Conservation (phyloP, 352 stramenopile species). For the Globisporangium uncinulatum region DNA sequence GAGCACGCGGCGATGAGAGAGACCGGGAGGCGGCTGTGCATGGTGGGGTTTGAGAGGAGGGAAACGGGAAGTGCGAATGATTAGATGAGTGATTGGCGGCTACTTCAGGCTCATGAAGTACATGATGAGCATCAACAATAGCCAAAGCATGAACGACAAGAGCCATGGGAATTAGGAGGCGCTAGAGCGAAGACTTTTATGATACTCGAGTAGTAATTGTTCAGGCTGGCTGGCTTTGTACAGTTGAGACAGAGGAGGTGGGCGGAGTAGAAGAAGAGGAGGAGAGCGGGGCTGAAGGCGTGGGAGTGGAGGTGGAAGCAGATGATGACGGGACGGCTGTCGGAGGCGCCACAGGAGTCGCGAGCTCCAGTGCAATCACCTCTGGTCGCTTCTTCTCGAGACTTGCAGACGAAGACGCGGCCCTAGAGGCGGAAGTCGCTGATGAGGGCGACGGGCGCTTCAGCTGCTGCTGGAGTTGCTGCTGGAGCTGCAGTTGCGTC, state of each 20-base stretch:
- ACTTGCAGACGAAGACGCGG: neutral
- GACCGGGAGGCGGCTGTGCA: constrained; percentile 22
- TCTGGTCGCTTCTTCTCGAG: constrained; percentile 12
- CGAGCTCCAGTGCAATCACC: constrained; percentile 5
- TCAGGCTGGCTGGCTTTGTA: constrained; percentile 14
- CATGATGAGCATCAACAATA: too few species aligned
- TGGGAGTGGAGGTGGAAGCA: neutral
- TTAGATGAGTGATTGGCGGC: neutral
- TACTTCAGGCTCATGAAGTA: too few species aligned
- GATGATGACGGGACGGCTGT: neutral
- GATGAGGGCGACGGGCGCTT: constrained; percentile 9
- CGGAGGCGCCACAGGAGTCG: neutral
- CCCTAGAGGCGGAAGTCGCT: neutral
- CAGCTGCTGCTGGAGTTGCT: constrained; percentile 15
- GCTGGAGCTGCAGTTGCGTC: constrained; percentile 24
- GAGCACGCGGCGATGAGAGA: constrained; percentile 68
- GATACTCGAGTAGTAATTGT: constrained; percentile 13
- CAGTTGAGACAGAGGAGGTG: constrained; percentile 2
- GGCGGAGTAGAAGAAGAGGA: neutral
- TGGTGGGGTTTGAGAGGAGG: neutral
- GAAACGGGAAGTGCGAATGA: neutral
- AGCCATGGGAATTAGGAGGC: neutral
- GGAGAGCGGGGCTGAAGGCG: neutral
- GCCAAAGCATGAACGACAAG: too few species aligned
- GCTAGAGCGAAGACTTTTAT: neutral